These are phyloP conservation scores for Tolypocladium tropicale DNA, from an alignment of 2,329 filamentous ascomycete species.

Conservation along the genomic window DNA sequence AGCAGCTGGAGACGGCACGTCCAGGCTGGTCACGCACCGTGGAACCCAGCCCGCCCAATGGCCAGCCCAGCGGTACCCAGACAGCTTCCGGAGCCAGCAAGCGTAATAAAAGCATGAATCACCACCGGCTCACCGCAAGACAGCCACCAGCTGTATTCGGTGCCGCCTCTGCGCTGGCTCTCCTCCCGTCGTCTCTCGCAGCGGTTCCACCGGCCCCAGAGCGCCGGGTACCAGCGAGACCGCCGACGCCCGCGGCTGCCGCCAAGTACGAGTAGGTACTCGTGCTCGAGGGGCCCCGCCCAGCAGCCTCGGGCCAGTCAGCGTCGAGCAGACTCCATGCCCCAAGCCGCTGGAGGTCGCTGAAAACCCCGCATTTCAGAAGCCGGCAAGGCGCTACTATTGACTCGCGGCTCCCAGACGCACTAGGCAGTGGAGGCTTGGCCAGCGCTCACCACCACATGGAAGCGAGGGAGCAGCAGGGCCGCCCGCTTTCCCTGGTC, in stretches of 20 bases:
- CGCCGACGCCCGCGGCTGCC: not conserved
- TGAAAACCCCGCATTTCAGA: slow-evolving; percentile 1
- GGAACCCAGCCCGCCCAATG: no score
- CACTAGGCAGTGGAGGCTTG: no score
- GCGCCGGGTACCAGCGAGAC: not conserved
- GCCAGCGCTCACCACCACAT: not conserved
- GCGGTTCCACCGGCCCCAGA: not conserved
- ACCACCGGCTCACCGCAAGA: not conserved
- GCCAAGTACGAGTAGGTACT: slow-evolving; percentile 2
- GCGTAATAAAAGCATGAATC: no score
- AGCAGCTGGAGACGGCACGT: not conserved
- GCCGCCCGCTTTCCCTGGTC: not conserved
- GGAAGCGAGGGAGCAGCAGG: not conserved
- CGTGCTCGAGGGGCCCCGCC: no score
- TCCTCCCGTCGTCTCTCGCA: no score
- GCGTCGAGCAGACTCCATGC: slow-evolving; percentile 2
- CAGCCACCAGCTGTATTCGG: no score
- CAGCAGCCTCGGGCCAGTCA: slow-evolving; percentile 7
- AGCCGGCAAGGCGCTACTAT: not conserved
- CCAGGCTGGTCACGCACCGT: no score
- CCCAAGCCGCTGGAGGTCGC: not conserved
- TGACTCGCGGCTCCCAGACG: not conserved
- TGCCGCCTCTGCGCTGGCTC: no score
- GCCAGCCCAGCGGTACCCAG: no score
- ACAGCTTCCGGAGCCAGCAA: no score